These are phyloP conservation scores for Xerocomellus dryophilus DNA, from an alignment of 768 basidiomycete genomes.

Conservation along the genomic window DNA sequence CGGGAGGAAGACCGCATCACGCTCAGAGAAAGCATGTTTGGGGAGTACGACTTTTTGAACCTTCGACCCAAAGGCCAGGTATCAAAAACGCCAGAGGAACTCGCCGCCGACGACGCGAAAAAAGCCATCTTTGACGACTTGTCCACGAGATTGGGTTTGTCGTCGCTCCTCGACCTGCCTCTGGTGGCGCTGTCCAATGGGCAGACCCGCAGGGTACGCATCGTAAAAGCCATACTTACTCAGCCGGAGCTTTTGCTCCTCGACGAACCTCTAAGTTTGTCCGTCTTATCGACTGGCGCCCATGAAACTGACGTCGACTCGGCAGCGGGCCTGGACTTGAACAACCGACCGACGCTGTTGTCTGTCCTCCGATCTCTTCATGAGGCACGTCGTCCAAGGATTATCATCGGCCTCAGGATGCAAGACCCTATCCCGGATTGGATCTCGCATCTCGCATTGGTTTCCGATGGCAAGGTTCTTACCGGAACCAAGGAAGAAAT, in stretches of 20 bases:
- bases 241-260: conserved; percentile 74
- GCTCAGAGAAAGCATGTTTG: conserved; percentile 66
- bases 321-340: conserved; percentile 75
- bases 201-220: conserved; percentile 83
- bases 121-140: conserved; percentile 49
- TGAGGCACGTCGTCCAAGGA: conserved; percentile 44
- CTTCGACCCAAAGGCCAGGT: conserved; percentile 21
- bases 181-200: conserved; percentile 86
- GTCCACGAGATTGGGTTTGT: conserved; percentile 55
- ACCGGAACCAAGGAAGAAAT: conserved; percentile 52
- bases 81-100: conserved; percentile 23
- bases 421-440: conserved; percentile 74
- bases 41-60: conserved; percentile 43
- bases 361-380: conserved; percentile 57
- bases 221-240: conserved; percentile 70
- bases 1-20: conserved; percentile 82
- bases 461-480: conserved; percentile 46
- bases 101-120: conserved; percentile 25
- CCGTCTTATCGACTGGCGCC: neutral
- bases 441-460: conserved; percentile 64
- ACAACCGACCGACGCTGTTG: conserved; percentile 55
- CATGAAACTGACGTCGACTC: neutral
- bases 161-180: conserved; percentile 72
- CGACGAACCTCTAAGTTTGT: conserved; percentile 88
- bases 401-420: conserved; percentile 62